phyloP scores from a whole-genome alignment of 768 basidiomycete genomes.

The Amanita molliuscula region DNA sequence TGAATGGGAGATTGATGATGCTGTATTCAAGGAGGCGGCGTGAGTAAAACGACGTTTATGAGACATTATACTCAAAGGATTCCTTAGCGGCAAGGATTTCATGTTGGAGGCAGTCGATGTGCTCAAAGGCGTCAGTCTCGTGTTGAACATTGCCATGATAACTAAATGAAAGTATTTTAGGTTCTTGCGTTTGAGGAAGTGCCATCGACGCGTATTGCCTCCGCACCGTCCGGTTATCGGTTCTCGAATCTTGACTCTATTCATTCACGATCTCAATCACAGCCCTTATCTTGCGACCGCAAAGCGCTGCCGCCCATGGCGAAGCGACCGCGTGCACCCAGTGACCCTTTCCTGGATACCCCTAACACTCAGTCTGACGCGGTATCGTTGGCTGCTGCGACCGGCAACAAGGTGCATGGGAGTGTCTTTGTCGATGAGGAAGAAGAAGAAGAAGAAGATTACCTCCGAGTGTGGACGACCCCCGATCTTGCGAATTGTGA shows the following conservation, averaged over 20 bases:
- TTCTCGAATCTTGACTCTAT: slow-evolving; percentile 26
- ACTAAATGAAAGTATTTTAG: slow-evolving; percentile 11
- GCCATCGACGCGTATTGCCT: slow-evolving; percentile 27
- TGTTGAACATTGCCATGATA: slow-evolving; percentile 8
- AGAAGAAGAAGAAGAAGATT: slow-evolving; percentile 21
- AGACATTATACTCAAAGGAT: slow-evolving; percentile 11
- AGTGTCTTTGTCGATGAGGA: slow-evolving; percentile 16
- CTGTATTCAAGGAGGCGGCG: slow-evolving; percentile 91
- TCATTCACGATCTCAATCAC: slow-evolving; percentile 49
- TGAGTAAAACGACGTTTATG: slow-evolving; percentile 31
- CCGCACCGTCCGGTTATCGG: slow-evolving; percentile 18
- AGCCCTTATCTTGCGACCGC: slow-evolving; percentile 35
- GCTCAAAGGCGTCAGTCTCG: slow-evolving; percentile 73
- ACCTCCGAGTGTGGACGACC: slow-evolving; percentile 71
- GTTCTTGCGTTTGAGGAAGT: slow-evolving; percentile 66
- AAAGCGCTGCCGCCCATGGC: slow-evolving; percentile 30
- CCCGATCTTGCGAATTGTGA: slow-evolving; percentile 77
- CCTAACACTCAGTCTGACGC: slow-evolving; percentile 47
- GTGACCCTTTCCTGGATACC: slow-evolving; percentile 74
- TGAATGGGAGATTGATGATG: slow-evolving; percentile 91
- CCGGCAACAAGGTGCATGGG: slow-evolving; percentile 13
- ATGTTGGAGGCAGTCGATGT: slow-evolving; percentile 87
- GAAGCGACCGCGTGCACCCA: slow-evolving; percentile 64
- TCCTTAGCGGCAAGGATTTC: slow-evolving; percentile 78
- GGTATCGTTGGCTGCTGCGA: slow-evolving; percentile 36